phyloP scores from a whole-genome alignment of 495 filamentous ascomycete genomes.

The Bombardia bombarda region DNA sequence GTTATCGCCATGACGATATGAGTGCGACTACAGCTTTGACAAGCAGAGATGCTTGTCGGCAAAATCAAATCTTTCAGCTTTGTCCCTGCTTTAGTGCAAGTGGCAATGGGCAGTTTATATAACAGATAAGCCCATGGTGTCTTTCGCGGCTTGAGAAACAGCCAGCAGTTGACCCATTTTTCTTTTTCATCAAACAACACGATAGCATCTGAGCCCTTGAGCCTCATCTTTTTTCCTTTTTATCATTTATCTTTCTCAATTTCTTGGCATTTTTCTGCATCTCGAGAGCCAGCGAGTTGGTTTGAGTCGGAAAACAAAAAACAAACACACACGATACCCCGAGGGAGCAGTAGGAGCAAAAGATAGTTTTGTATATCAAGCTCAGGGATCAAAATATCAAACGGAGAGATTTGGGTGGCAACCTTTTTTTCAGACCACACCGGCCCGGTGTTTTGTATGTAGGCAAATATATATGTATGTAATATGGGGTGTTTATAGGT shows the following conservation, averaged over 20 bases:
- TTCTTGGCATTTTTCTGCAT: slow-evolving; percentile 1
- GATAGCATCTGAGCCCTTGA: slow-evolving; percentile 3
- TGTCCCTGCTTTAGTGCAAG: too few species aligned
- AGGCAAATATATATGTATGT: slow-evolving; percentile 1
- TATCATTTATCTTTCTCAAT: background rate
- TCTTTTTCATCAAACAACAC: too few species aligned
- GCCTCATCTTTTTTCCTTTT: slow-evolving; percentile 1
- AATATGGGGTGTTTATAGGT: background rate
- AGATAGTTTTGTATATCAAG: background rate
- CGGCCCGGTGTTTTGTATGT: slow-evolving; percentile 1
- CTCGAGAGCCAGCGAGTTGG: slow-evolving; percentile 5
- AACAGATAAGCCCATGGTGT: too few species aligned
- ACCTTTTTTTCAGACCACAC: background rate
- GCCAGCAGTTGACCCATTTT: too few species aligned
- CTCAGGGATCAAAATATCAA: slow-evolving; percentile 1
- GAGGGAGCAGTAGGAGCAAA: slow-evolving; percentile 2
- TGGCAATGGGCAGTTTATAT: too few species aligned
- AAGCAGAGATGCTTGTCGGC: too few species aligned
- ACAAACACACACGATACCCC: slow-evolving; percentile 5
- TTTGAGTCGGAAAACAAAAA: slow-evolving; percentile 1
- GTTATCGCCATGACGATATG: slow-evolving; percentile 13
- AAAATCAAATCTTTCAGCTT: too few species aligned
- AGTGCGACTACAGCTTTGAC: too few species aligned
- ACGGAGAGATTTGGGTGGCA: too few species aligned
- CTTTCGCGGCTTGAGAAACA: too few species aligned